Evolutionary conservation across 2,329 filamentous ascomycete species (phyloP).

Genomic region (Aureobasidium pullulans): DNA sequence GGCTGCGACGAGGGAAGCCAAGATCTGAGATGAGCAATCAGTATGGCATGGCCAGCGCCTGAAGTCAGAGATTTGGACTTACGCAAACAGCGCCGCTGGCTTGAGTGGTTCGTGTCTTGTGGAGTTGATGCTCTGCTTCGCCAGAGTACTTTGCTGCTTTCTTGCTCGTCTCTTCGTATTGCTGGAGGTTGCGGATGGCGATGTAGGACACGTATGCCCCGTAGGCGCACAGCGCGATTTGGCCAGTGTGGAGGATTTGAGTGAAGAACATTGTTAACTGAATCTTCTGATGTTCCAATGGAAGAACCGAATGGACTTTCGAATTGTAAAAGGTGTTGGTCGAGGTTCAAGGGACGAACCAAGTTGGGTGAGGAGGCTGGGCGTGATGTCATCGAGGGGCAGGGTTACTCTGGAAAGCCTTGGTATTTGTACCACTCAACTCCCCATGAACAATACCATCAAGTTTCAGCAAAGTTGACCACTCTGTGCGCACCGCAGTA

Average conservation of each 20-base stretch:
- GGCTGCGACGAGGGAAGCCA: slow-evolving; percentile 24
- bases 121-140: slow-evolving; percentile 35
- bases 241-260: slow-evolving; percentile 30
- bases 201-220: slow-evolving; percentile 36
- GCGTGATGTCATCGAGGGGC: neutral
- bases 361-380: neutral
- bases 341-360: neutral
- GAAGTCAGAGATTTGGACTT: slow-evolving; percentile 6
- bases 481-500: no score
- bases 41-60: neutral
- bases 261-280: slow-evolving; percentile 5
- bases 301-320: neutral
- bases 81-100: slow-evolving; percentile 34
- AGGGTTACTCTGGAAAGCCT: neutral
- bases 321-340: neutral
- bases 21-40: slow-evolving; percentile 20
- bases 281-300: neutral
- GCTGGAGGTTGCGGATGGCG: slow-evolving; percentile 37
- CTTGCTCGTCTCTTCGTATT: slow-evolving; percentile 39
- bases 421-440: no score
- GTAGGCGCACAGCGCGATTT: slow-evolving; percentile 35
- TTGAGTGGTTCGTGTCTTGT: slow-evolving; percentile 40
- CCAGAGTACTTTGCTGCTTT: slow-evolving; percentile 40
- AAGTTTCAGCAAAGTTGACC: no score
- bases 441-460: no score